Evolutionary conservation across 2,329 filamentous ascomycete species (phyloP).

Genomic region (Alternaria sp.): DNA sequence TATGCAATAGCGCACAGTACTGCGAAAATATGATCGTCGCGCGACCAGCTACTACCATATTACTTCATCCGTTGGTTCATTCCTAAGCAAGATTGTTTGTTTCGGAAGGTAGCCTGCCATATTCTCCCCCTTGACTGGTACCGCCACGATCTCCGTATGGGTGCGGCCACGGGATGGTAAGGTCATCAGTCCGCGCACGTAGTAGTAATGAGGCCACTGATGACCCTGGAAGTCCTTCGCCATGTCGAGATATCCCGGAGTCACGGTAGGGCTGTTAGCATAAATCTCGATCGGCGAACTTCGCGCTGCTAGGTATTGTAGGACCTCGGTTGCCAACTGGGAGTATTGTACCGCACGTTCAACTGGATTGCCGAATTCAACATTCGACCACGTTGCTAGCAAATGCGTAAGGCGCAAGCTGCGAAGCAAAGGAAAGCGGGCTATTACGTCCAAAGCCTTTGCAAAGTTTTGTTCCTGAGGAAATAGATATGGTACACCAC

Average conservation of each 20-base stretch:
- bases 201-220: background rate
- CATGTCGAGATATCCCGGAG: background rate
- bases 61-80: background rate
- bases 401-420: background rate
- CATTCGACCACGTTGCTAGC: background rate
- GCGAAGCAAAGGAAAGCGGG: background rate
- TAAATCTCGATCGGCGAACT: background rate
- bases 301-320: background rate
- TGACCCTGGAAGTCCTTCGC: background rate
- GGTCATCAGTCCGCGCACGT: background rate
- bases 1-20: background rate
- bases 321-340: background rate
- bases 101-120: background rate
- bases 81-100: background rate
- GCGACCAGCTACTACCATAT: background rate
- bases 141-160: background rate
- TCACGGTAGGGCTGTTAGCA: background rate
- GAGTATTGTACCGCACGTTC: background rate
- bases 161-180: background rate
- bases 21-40: background rate
- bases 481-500: background rate
- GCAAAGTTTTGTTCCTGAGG: background rate
- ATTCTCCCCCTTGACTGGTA: too few relatives aligned
- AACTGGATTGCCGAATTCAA: background rate
- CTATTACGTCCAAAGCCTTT: background rate